Evolutionary conservation across 2,329 filamentous ascomycete genomes (phyloP).

Genomic region (Phaeosphaeria sp.): DNA sequence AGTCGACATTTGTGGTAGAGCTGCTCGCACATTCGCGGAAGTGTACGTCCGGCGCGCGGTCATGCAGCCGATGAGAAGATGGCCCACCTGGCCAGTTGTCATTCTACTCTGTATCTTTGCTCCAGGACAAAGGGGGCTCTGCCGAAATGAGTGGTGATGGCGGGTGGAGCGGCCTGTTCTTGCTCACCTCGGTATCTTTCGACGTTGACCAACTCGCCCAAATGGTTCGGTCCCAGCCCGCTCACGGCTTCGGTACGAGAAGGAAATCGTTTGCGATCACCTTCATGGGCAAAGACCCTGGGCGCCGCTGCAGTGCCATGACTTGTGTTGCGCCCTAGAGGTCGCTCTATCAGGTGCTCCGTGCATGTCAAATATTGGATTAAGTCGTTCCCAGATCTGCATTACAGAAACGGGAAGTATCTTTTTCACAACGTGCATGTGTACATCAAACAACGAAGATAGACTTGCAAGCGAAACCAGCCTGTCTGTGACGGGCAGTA

Average conservation of each 20-base stretch:
- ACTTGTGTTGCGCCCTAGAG: conserved; percentile 22
- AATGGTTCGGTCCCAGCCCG: neutral
- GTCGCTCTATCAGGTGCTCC: conserved; percentile 15
- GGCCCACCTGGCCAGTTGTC: neutral
- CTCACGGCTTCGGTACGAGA: conserved; percentile 5
- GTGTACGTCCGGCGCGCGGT: no score
- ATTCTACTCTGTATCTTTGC: neutral
- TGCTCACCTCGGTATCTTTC: neutral
- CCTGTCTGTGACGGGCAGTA: conserved; percentile 27
- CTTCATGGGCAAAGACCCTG: conserved; percentile 7
- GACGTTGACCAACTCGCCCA: no score
- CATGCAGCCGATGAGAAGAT: no score
- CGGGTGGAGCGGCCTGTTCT: neutral
- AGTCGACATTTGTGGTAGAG: neutral
- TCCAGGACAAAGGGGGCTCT: neutral
- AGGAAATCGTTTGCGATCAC: conserved; percentile 9
- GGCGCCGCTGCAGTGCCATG: conserved; percentile 21
- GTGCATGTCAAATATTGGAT: conserved; percentile 17
- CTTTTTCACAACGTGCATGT: conserved; percentile 12
- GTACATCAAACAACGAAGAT: conserved; percentile 24
- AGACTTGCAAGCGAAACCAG: conserved; percentile 27
- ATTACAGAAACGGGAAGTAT: conserved; percentile 21
- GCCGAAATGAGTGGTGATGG: neutral
- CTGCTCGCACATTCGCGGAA: no score
- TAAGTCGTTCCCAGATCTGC: conserved; percentile 25